Conservation (phyloP, 306 rosid species). For the Dalbergia cochinchinensis region DNA sequence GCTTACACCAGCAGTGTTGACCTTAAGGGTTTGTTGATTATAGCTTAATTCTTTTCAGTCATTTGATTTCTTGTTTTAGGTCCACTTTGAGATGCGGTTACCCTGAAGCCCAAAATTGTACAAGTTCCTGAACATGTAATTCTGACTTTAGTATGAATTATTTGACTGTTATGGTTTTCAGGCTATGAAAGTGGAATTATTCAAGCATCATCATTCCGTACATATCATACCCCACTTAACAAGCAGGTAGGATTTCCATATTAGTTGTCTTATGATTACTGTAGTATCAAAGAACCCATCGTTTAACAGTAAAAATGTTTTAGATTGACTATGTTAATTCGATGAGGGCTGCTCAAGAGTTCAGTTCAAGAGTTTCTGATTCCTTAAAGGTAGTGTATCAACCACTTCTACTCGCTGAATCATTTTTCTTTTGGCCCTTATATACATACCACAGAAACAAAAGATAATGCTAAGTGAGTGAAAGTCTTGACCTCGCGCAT, state of each 20-base stretch:
- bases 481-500: conserved; percentile 24
- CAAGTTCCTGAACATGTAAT: conserved; percentile 18
- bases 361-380: conserved; percentile 86
- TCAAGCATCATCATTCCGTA: conserved; percentile 94
- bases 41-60: conserved; percentile 20
- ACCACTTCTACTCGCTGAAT: conserved; percentile 27
- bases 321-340: conserved; percentile 89
- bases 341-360: conserved; percentile 95
- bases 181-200: conserved; percentile 81
- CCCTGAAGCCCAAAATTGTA: conserved; percentile 14
- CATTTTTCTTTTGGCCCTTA: conserved; percentile 1
- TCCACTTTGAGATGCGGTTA: conserved; percentile 18
- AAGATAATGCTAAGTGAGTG: conserved; percentile 13
- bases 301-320: conserved; percentile 45
- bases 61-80: conserved; percentile 3
- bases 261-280: conserved; percentile 32
- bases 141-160: conserved; percentile 33
- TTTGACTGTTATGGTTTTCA: conserved; percentile 48
- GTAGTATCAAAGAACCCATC: conserved; percentile 32
- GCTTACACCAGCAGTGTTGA: conserved; percentile 97
- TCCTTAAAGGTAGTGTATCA: conserved; percentile 76
- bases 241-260: conserved; percentile 76
- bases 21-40: conserved; percentile 71
- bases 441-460: conserved; percentile 14
- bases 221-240: conserved; percentile 95